phyloP scores from a whole-genome alignment of 805 yeast genomes.

The Debaryomyces maramus region DNA sequence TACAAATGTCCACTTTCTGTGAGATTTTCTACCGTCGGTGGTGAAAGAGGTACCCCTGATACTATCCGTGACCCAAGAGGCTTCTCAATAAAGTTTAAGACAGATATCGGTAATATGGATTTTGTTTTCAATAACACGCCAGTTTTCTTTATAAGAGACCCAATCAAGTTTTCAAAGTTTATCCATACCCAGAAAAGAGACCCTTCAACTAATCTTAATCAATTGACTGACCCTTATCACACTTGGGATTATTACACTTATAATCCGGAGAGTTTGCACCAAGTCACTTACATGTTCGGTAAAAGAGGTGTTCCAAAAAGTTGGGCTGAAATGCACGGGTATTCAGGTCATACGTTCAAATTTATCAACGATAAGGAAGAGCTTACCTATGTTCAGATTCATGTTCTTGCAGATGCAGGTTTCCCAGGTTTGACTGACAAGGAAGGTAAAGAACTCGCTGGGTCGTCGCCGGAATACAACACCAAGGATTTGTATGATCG shows the following conservation, averaged over 20 bases:
- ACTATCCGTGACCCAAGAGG: slow-evolving; percentile 72
- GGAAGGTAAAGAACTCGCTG: slow-evolving; percentile 48
- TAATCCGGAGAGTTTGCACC: slow-evolving; percentile 59
- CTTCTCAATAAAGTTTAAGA: slow-evolving; percentile 62
- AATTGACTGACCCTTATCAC: slow-evolving; percentile 45
- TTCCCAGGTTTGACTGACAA: slow-evolving; percentile 40
- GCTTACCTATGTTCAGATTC: slow-evolving; percentile 57
- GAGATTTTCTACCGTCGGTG: slow-evolving; percentile 69
- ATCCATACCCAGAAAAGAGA: slow-evolving; percentile 72
- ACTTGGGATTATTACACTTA: slow-evolving; percentile 59
- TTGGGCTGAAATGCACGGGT: slow-evolving; percentile 59
- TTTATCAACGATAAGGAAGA: slow-evolving; percentile 52
- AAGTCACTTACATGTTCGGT: slow-evolving; percentile 56
- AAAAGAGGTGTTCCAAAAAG: slow-evolving; percentile 60
- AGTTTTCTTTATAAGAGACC: slow-evolving; percentile 63
- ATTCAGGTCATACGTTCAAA: slow-evolving; percentile 66
- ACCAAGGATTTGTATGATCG: slow-evolving; percentile 37
- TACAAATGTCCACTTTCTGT: slow-evolving; percentile 43
- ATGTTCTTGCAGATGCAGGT: slow-evolving; percentile 52
- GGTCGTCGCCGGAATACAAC: slow-evolving; percentile 53
- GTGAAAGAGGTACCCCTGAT: slow-evolving; percentile 67
- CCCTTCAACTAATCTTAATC: slow-evolving; percentile 56
- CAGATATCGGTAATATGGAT: slow-evolving; percentile 68
- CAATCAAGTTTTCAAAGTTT: slow-evolving; percentile 61
- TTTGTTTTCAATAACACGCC: slow-evolving; percentile 78